Percentiles rank a stretch among this genome's conserved stretches.
Conservation (phyloP, 108 stramenopile genomes). For the Cyclostephanos invisitatus region DNA sequence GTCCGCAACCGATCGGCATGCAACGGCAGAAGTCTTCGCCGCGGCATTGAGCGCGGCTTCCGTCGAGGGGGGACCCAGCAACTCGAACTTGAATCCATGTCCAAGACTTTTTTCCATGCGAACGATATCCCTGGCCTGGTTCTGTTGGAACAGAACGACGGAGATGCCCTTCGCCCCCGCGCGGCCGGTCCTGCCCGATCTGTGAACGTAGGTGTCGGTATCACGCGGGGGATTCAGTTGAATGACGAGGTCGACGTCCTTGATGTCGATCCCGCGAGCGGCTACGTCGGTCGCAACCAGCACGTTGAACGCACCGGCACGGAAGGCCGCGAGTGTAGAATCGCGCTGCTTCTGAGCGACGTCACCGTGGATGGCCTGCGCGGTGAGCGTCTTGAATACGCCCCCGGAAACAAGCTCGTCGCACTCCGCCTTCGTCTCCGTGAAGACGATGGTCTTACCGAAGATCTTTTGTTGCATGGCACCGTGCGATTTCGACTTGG, state of each 20-base stretch:
- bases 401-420: conserved; percentile 92
- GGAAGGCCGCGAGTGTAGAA: conserved; percentile 93
- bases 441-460: conserved; percentile 98
- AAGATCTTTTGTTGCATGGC: conserved; percentile 92
- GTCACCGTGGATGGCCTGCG: conserved; percentile 98
- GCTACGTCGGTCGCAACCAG: conserved; percentile 99
- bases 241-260: conserved; percentile 95
- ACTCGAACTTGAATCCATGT: conserved; percentile 90
- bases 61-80: conserved; percentile 81
- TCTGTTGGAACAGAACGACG: conserved; percentile 89
- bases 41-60: conserved; percentile 82
- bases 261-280: conserved; percentile 98
- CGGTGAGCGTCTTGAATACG: conserved; percentile 86
- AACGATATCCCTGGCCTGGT: conserved; percentile 85
- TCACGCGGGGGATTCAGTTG: conserved; percentile 94
- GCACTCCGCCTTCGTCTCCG: conserved; percentile 92
- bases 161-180: conserved; percentile 96
- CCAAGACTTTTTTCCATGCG: conserved; percentile 91
- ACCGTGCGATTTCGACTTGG: conserved; percentile 57
- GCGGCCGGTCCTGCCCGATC: conserved; percentile 97
- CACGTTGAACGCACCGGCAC: conserved; percentile 92
- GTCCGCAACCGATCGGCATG: conserved; percentile 70
- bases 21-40: conserved; percentile 84
- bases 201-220: conserved; percentile 95
- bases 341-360: conserved; percentile 98